Conservation (phyloP, 768 basidiomycete genomes). For the Leccinum variicolor region DNA sequence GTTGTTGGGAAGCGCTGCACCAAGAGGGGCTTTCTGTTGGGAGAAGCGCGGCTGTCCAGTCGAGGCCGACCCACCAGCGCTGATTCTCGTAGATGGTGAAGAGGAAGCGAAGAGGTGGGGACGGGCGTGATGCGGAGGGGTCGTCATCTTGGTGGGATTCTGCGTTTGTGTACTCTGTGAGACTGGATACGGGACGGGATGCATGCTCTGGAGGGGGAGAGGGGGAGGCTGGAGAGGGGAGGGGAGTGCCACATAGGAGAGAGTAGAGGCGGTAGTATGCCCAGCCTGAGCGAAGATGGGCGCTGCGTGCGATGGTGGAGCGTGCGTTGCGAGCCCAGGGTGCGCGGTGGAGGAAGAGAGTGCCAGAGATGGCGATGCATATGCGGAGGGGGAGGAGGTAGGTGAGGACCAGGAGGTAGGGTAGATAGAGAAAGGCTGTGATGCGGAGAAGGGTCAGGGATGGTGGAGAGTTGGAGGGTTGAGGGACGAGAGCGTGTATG, state of each 20-base stretch:
- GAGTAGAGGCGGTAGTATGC: slow-evolving; percentile 49
- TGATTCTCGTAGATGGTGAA: slow-evolving; percentile 95
- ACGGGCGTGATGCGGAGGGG: slow-evolving; percentile 18
- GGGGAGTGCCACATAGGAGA: slow-evolving; percentile 51
- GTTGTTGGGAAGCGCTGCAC: slow-evolving; percentile 56
- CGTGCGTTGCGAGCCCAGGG: slow-evolving; percentile 61
- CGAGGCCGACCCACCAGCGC: slow-evolving; percentile 96
- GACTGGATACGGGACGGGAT: slow-evolving; percentile 23
- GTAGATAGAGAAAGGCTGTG: slow-evolving; percentile 52
- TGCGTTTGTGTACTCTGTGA: slow-evolving; percentile 17
- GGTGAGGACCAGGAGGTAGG: slow-evolving; percentile 67
- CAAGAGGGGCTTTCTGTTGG: slow-evolving; percentile 89
- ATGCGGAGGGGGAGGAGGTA: slow-evolving; percentile 60
- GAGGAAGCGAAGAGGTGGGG: slow-evolving; percentile 58
- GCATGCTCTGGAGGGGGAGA: slow-evolving; percentile 30
- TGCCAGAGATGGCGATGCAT: slow-evolving; percentile 56
- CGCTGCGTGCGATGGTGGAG: slow-evolving; percentile 56
- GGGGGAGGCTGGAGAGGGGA: slow-evolving; percentile 38
- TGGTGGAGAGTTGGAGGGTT: slow-evolving; percentile 26
- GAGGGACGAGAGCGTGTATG: slow-evolving; percentile 59
- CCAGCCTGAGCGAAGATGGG: slow-evolving; percentile 72
- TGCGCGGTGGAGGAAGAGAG: slow-evolving; percentile 59
- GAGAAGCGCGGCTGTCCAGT: slow-evolving; percentile 91
- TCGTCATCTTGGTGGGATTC: slow-evolving; percentile 11
- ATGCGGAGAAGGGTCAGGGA: slow-evolving; percentile 49